phyloP scores from a whole-genome alignment of 345 rosid species.

The Eutrema japonicum region DNA sequence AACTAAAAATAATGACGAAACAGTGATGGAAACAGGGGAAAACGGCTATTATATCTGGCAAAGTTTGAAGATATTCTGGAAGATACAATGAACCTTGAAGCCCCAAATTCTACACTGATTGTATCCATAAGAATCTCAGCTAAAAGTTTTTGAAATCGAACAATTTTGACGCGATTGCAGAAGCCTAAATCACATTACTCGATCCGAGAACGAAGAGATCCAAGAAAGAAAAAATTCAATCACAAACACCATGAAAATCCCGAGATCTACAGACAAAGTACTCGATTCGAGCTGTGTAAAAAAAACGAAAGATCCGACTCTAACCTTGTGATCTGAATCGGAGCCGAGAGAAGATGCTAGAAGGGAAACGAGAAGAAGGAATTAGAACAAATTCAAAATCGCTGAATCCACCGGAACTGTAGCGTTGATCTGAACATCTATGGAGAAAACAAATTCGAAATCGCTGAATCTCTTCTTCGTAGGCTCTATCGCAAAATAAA shows the following conservation, averaged over 20 bases:
- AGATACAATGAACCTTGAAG: conserved; percentile 56
- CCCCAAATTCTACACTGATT: conserved; percentile 78
- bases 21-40: conserved; percentile 6
- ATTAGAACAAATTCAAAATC: too few relatives aligned
- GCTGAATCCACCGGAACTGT: too few relatives aligned
- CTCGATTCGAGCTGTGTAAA: conserved; percentile 25
- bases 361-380: conserved; percentile 48
- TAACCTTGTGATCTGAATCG: conserved; percentile 96
- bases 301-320: conserved; percentile 34
- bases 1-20: neutral
- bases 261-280: conserved; percentile 45
- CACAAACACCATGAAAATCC: conserved; percentile 37
- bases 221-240: neutral
- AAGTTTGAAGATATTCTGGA: neutral
- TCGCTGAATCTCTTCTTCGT: too few relatives aligned
- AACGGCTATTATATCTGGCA: conserved; percentile 1
- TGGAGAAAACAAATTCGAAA: too few relatives aligned
- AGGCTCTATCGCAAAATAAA: too few relatives aligned
- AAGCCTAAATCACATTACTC: neutral
- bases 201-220: conserved; percentile 31
- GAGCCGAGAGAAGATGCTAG: conserved; percentile 58
- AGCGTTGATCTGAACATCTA: too few relatives aligned
- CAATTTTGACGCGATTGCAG: neutral
- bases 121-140: conserved; percentile 95
- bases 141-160: conserved; percentile 51